These are phyloP conservation scores for Thelonectria discophora DNA, from an alignment of 2,329 filamentous ascomycete species.

Conservation along the genomic window DNA sequence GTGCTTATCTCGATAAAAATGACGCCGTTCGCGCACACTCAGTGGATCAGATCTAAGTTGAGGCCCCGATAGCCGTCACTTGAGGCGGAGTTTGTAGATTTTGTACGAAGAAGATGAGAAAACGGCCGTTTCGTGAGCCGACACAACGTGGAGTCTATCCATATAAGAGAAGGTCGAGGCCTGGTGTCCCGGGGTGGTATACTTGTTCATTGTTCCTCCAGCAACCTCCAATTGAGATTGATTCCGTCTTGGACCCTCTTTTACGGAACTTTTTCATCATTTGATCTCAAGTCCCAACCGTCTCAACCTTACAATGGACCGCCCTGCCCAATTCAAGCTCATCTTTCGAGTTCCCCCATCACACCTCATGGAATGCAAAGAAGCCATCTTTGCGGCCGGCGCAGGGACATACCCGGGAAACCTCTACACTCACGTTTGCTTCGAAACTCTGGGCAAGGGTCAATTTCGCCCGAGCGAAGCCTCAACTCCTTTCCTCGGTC, in stretches of 20 bases:
- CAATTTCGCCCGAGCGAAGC: not conserved
- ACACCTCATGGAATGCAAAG: not conserved
- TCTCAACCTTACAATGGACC: not conserved
- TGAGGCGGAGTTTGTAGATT: too few species aligned
- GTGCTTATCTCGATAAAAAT: too few species aligned
- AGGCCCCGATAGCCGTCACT: not conserved
- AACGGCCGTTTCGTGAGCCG: too few species aligned
- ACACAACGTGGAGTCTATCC: too few species aligned
- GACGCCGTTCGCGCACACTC: not conserved
- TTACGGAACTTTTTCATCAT: not conserved
- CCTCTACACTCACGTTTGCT: not conserved
- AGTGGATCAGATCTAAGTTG: not conserved
- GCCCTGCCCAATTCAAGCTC: not conserved
- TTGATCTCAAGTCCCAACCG: too few species aligned
- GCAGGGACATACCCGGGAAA: not conserved
- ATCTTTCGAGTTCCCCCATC: not conserved
- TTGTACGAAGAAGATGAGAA: not conserved
- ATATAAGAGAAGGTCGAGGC: too few species aligned
- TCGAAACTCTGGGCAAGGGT: constrained; percentile 1
- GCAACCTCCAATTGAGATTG: too few species aligned
- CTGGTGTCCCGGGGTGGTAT: too few species aligned
- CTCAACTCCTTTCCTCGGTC: not conserved
- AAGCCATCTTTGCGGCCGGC: not conserved
- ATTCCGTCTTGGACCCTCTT: too few species aligned
- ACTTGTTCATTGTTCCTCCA: too few species aligned